Percentiles rank a stretch among this genome's conserved stretches.
These are phyloP conservation scores for Cochlearia excelsa DNA, from an alignment of 345 rosid genomes.

Conservation along the genomic window DNA sequence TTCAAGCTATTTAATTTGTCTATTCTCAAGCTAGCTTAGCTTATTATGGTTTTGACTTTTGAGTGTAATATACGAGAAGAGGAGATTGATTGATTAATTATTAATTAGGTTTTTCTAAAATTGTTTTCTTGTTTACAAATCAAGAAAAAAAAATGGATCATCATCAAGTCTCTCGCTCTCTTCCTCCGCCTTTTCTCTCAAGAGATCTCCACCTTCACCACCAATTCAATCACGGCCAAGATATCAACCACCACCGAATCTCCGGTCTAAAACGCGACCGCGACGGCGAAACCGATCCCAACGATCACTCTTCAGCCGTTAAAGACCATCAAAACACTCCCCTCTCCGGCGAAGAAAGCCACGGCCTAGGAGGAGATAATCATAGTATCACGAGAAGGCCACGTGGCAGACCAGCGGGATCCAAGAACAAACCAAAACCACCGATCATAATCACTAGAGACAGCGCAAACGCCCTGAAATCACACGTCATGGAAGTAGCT, in stretches of 20 bases:
- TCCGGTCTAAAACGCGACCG: constrained; percentile 69
- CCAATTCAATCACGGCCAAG: constrained; percentile 48
- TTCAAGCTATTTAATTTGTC: neutral
- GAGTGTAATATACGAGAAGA: neutral
- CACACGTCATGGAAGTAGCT: constrained; percentile 89
- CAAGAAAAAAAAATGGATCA: constrained; percentile 57
- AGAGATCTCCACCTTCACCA: constrained; percentile 79
- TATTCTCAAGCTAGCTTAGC: constrained; percentile 12
- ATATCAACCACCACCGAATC: constrained; percentile 40
- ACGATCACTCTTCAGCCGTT: constrained; percentile 34
- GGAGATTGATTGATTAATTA: neutral
- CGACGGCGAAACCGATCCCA: constrained; percentile 39
- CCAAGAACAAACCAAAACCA: constrained; percentile 88
- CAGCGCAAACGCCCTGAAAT: constrained; percentile 92
- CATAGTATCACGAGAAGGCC: constrained; percentile 61
- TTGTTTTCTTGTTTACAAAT: constrained; percentile 8
- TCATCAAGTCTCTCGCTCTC: constrained; percentile 79
- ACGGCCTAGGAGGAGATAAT: constrained; percentile 44
- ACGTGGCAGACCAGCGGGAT: constrained; percentile 83
- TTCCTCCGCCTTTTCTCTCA: constrained; percentile 78
- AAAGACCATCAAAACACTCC: constrained; percentile 39
- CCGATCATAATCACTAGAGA: constrained; percentile 92
- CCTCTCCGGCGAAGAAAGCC: constrained; percentile 29
- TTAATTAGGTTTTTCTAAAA: constrained; percentile 26
- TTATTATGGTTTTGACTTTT: neutral